Percentiles rank a stretch among this genome's conserved stretches.
Conservation (phyloP, 2,329 filamentous ascomycete genomes). For the Graphilbum fragrans region DNA sequence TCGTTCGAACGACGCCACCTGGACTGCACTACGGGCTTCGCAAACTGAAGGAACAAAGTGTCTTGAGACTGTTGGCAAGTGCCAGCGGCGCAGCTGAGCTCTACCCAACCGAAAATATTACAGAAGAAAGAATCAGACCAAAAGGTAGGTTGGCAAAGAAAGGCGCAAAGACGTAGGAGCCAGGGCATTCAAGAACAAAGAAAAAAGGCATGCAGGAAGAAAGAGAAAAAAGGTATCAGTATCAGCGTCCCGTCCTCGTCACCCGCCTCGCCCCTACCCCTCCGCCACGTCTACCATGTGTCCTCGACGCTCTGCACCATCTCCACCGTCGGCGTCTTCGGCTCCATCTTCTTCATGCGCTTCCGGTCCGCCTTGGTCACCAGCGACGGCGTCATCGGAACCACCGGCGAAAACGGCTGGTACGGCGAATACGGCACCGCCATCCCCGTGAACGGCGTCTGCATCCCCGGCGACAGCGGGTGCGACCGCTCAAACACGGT, state of each 20-base stretch:
- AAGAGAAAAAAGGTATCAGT: constrained; percentile 14
- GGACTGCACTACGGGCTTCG: no score
- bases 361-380: constrained; percentile 61
- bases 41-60: no score
- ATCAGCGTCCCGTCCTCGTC: constrained; percentile 1
- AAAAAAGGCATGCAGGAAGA: not conserved
- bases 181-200: no score
- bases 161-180: no score
- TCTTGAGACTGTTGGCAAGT: no score
- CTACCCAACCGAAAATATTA: no score
- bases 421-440: constrained; percentile 65
- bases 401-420: constrained; percentile 63
- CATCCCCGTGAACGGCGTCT: constrained; percentile 49
- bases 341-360: constrained; percentile 51
- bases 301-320: constrained; percentile 53
- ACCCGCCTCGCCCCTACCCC: not conserved
- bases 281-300: constrained; percentile 39
- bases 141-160: not conserved
- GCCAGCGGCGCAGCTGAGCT: no score
- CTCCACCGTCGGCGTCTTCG: constrained; percentile 48
- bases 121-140: not conserved
- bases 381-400: constrained; percentile 66
- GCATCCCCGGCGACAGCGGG: constrained; percentile 42
- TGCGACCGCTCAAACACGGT: constrained; percentile 49
- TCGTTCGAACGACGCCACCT: no score